Base-by-base conservation (phyloP, 2,329 filamentous ascomycete species). In the Claviceps quebecensis region DNA sequence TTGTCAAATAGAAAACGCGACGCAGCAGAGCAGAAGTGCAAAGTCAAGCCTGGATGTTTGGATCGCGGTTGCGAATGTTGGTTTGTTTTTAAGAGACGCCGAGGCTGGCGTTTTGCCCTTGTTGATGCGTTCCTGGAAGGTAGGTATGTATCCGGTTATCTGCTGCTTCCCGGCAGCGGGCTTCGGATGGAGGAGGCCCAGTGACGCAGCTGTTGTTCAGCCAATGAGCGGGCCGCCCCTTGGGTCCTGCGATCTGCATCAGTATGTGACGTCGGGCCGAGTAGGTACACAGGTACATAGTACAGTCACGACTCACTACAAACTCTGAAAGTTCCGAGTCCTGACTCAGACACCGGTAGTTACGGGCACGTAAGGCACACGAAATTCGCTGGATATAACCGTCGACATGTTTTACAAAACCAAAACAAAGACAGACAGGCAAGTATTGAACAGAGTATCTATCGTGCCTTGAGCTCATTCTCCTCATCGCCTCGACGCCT, bases 401-500 rank as follows among this genome's bases (percentile, higher is more conserved):
- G 26, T 36, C 36, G 23, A 16, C 43, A 17, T 23, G 34, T 36
- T n/a, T 13, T 47, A 11, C n/a, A 11, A 17, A 17, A 17, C 1
- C 7, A 17, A 45, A 29, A 19, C 2, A 44, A 22, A 23, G 22
- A 44, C n/a, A 36, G 5, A n/a, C 17, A 8, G 29, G 8, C 39
- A 26, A 22, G 23, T 29, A 41, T 41, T 22, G 5, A 41, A 41
- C 44, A 39, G 17, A 29, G 41, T n/a, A 38, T 41, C 23, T 36
- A 11, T 11, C n/a, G 19, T 34, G 11, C 8, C 34, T 16, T 34
- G 11, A 16, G 5, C n/a, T 23, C 5, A 9, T n/a, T 45, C 16
- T 19, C n/a, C 22, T 5, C 17, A 6, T 19, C 43, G 22, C 3
- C 39, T 16, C 7, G n/a, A 7, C 23, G 13, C 16, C 52, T 68